Conservation (phyloP, 192 early-diverging fungal species). For the Irineochytrium annulatum region DNA sequence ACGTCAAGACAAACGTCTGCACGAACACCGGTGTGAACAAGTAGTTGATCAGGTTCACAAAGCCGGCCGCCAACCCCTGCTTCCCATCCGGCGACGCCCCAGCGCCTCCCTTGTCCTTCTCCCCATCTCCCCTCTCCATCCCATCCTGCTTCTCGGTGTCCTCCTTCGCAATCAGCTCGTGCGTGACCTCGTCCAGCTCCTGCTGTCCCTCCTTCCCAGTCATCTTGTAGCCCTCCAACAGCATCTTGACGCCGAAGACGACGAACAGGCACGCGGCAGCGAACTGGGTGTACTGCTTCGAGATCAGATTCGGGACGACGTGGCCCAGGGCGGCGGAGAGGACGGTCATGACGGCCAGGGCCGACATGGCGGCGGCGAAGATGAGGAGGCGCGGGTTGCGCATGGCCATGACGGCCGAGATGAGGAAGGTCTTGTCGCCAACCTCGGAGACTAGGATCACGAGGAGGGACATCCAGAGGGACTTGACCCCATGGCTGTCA, state of each 20-base stretch:
- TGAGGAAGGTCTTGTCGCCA: constrained; percentile 99
- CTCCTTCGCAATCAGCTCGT: constrained; percentile 80
- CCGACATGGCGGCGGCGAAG: constrained; percentile 83
- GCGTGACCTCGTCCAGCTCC: constrained; percentile 88
- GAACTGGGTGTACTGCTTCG: constrained; percentile 80
- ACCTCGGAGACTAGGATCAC: constrained; percentile 97
- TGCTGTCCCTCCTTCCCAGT: constrained; percentile 79
- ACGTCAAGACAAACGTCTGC: constrained; percentile 93
- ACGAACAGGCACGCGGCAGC: constrained; percentile 83
- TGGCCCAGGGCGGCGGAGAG: constrained; percentile 92
- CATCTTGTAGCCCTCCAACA: constrained; percentile 82
- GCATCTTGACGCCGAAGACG: constrained; percentile 88
- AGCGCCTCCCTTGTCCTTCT: constrained; percentile 46
- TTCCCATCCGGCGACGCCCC: background rate
- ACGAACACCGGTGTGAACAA: constrained; percentile 90
- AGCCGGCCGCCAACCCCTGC: background rate
- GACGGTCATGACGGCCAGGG: constrained; percentile 91
- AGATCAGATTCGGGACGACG: constrained; percentile 80
- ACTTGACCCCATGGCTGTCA: constrained; percentile 30
- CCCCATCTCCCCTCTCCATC: constrained; percentile 48
- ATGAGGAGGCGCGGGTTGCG: constrained; percentile 86
- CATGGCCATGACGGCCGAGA: constrained; percentile 99
- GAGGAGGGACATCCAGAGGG: constrained; percentile 58
- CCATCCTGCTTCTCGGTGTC: constrained; percentile 48
- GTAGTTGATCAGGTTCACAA: constrained; percentile 14